Evolutionary conservation across 1,284 basidiomycete genomes (phyloP).

Genomic region (Hemileia vastatrix): DNA sequence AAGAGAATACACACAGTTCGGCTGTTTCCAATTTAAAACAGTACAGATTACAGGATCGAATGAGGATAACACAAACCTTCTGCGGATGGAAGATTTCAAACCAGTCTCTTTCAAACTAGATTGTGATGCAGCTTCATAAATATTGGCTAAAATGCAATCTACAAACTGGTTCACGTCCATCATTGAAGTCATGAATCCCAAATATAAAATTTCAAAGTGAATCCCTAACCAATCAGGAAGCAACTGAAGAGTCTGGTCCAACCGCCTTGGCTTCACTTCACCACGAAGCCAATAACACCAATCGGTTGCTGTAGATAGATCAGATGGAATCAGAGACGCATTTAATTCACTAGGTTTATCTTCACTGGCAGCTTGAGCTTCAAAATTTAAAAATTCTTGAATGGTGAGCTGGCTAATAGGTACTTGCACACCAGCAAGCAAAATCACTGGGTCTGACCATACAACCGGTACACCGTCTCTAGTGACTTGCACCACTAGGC

Average conservation of each 20-base stretch:
- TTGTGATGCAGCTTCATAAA: conserved; percentile 53
- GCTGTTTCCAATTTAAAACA: conserved; percentile 97
- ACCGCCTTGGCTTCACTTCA: too few species aligned
- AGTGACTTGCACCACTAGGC: conserved; percentile 62
- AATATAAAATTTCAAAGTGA: conserved; percentile 60
- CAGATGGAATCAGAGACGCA: too few species aligned
- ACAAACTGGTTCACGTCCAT: conserved; percentile 69
- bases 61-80: conserved; percentile 66
- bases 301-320: too few species aligned
- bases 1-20: conserved; percentile 54
- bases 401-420: conserved; percentile 6
- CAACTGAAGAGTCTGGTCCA: too few species aligned
- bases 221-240: conserved; percentile 65
- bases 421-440: conserved; percentile 4
- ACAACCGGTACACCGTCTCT: conserved; percentile 17
- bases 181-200: conserved; percentile 40
- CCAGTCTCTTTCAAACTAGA: not conserved
- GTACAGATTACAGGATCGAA: conserved; percentile 79
- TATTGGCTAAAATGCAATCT: conserved; percentile 66
- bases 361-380: too few species aligned
- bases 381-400: conserved; percentile 17
- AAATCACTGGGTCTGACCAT: conserved; percentile 4
- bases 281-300: too few species aligned
- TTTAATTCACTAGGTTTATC: too few species aligned
- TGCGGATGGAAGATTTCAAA: not conserved